Evolutionary conservation across 306 rosid genomes (phyloP), one percentile per base, ranked within the genome.

Genomic region (Glycine latifolia): DNA sequence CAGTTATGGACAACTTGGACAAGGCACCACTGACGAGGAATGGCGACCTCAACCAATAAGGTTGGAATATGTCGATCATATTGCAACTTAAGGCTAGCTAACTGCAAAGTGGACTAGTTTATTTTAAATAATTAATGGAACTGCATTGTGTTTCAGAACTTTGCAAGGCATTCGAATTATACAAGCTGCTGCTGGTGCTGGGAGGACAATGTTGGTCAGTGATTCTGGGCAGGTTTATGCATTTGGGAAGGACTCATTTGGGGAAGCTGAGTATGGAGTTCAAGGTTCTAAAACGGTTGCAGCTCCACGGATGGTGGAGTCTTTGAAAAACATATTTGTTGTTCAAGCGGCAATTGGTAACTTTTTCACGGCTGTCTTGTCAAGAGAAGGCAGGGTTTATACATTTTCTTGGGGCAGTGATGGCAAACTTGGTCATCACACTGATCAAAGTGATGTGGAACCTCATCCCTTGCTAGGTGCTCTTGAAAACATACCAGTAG

Each of bases 271-370:
- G 84, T 90, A 83, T 20, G 99, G 90, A 60, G 93, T 61, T 79
- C 90, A 87, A 83, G 97, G 95, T 41, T 80, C 88, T 55, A 89
- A 89, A 72, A 65, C 81, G 7, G 89, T 87, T 59, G 83, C 86
- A 2, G 75, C 94, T 71, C 99, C 99, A 2, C 85, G 78, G 82
- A 74, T 91, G 76, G 97, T 95, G 9, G 97, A 93, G 79, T 91
- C 97, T 12, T 82, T 95, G 87, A 95, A 85, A 80, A 67, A 83
- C 81, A 93, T 95, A 82, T 93, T 89, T 86, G 95, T 95, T 85
- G 99, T 95, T 76, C 99, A 95, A 87, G 97, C 95, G 76, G 97
- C 98, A 72, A 95, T 95, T 75, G 99, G 98, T 61, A 91, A 95
- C 69, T 95, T 89, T 79, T 95, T 95, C 88, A 93, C 98, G 1